These are phyloP conservation scores for Tricholoma sp. DNA, from an alignment of 768 basidiomycete species.

Conservation along the genomic window DNA sequence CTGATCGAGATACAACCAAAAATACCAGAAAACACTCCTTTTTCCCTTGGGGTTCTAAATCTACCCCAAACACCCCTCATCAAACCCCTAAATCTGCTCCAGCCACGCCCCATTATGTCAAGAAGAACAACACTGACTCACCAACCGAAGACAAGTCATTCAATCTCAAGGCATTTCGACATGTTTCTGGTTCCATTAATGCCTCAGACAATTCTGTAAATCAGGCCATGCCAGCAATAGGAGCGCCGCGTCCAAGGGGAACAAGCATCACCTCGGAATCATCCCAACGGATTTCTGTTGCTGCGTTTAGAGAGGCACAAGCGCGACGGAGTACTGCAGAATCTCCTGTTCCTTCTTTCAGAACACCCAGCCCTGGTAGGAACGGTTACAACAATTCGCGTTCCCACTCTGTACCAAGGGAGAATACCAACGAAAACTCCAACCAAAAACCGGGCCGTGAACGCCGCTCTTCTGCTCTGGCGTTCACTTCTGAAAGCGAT, in stretches of 20 bases:
- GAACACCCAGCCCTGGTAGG: conserved; percentile 27
- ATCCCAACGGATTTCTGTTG: conserved; percentile 74
- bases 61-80: neutral
- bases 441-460: neutral
- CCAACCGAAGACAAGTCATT: conserved; percentile 37
- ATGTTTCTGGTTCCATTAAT: conserved; percentile 48
- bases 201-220: conserved; percentile 23
- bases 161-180: conserved; percentile 72
- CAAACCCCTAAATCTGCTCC: conserved; percentile 1
- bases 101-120: conserved; percentile 10
- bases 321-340: conserved; percentile 58
- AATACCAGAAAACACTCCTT: conserved; percentile 25
- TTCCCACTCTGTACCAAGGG: neutral
- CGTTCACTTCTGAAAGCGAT: conserved; percentile 10
- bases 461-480: conserved; percentile 10
- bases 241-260: conserved; percentile 51
- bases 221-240: conserved; percentile 2
- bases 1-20: neutral
- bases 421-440: neutral
- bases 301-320: conserved; percentile 76
- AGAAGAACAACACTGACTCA: neutral
- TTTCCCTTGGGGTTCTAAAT: conserved; percentile 37
- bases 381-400: neutral
- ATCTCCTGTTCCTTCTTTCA: conserved; percentile 48
- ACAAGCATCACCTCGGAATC: conserved; percentile 57